Base-by-base conservation (phyloP, 139 green algal species). In the Chlorella sp. region DNA sequence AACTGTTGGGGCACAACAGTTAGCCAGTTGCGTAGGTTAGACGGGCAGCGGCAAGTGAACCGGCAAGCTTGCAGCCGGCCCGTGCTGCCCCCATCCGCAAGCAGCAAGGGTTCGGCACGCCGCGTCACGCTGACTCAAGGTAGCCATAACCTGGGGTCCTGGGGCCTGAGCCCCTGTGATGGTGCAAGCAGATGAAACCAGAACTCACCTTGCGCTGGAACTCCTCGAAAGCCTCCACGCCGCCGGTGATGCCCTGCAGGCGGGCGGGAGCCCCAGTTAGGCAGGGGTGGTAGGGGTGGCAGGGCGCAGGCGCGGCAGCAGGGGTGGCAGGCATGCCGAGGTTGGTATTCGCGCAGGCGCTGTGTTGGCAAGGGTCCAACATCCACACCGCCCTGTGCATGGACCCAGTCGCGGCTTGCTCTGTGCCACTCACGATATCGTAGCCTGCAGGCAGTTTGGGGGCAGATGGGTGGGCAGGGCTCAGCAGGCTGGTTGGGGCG, bases 131-230 rank as follows among this genome's bases (percentile, higher is more conserved):
- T n/a, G n/a, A n/a, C n/a, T n/a, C n/a, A n/a, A n/a, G n/a, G n/a
- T n/a, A n/a, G n/a, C n/a, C n/a, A n/a, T n/a, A n/a, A n/a, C n/a
- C n/a, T n/a, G n/a, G n/a, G n/a, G n/a, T n/a, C n/a, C n/a, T n/a
- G n/a, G n/a, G n/a, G n/a, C n/a, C n/a, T n/a, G n/a, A n/a, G n/a
- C n/a, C n/a, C n/a, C 24, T 2, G 3, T 60, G 56, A 13, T 89
- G 91, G 75, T 92, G 92, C 56, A 93, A 94, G 46, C 46, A 54
- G 46, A 11, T 40, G 34, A 30, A 20, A 40, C n/a, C n/a, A 2
- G 14, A 2, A 30, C 72, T 40, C 32, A 40, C 72, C 69, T 89
- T 87, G 17, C 87, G 11, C 41, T 93, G 78, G 68, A 95, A 95
- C 38, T 43, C 73, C 5, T 64, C 44, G 76, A 92, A 91, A n/a